A percentile compares a stretch with the other conserved stretches of the same genome.
phyloP scores from a whole-genome alignment of 2,329 filamentous ascomycete genomes.

The Colletotrichum spaethianum region DNA sequence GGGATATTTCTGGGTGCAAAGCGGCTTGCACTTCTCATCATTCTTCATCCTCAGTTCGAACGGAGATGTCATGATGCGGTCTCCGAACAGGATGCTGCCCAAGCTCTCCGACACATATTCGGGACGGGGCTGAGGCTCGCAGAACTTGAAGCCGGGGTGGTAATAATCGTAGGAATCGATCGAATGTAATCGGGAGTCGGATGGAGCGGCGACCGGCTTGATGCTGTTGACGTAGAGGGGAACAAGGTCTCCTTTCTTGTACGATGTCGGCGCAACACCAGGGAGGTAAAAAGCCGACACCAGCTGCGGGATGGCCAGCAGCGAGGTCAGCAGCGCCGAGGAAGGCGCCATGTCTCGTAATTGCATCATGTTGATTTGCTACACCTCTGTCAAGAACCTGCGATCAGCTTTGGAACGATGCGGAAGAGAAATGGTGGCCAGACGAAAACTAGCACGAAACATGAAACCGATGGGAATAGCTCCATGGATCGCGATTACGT shows the following conservation, averaged over 20 bases:
- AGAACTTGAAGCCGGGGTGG: slow-evolving; percentile 89
- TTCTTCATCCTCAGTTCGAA: slow-evolving; percentile 89
- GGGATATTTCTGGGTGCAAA: slow-evolving; percentile 79
- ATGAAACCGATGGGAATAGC: slow-evolving; percentile 36
- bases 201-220: slow-evolving; percentile 83
- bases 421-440: neutral
- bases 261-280: slow-evolving; percentile 94
- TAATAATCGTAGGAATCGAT: slow-evolving; percentile 98
- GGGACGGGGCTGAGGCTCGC: slow-evolving; percentile 82
- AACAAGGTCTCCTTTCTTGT: slow-evolving; percentile 83
- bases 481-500: slow-evolving; percentile 34
- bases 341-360: slow-evolving; percentile 61
- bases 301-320: slow-evolving; percentile 67
- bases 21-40: slow-evolving; percentile 88
- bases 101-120: slow-evolving; percentile 88
- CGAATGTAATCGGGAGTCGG: slow-evolving; percentile 88
- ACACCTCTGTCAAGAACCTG: neutral
- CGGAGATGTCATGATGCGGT: slow-evolving; percentile 96
- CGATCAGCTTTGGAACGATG: neutral
- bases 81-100: slow-evolving; percentile 96
- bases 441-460: slow-evolving; percentile 11
- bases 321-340: slow-evolving; percentile 64
- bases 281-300: slow-evolving; percentile 92
- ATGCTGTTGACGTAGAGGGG: slow-evolving; percentile 94
- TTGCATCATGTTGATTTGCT: slow-evolving; percentile 56